These are phyloP conservation scores for Chlorencoelia australis DNA, from an alignment of 2,329 filamentous ascomycete genomes.

Conservation along the genomic window DNA sequence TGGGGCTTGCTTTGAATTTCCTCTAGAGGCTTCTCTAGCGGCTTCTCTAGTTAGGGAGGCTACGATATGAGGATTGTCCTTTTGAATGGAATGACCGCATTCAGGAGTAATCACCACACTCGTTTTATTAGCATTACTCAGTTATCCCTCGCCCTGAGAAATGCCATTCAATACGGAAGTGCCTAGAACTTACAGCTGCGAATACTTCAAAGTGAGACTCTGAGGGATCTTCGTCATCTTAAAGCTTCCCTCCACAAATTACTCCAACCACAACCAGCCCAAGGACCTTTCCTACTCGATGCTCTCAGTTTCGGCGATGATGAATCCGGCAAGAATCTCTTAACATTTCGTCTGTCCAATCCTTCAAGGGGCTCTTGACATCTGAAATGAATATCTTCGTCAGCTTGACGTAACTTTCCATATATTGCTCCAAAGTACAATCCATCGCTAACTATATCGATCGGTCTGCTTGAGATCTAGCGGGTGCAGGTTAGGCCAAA, in stretches of 20 bases:
- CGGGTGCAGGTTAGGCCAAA: neutral
- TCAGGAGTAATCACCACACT: slow-evolving; percentile 22
- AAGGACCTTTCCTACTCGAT: too few relatives aligned
- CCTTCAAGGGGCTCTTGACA: too few relatives aligned
- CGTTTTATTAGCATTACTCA: slow-evolving; percentile 20
- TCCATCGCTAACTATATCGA: neutral
- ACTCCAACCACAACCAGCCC: too few relatives aligned
- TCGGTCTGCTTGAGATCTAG: neutral
- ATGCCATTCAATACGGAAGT: neutral
- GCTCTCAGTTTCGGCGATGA: too few relatives aligned
- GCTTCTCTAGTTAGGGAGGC: slow-evolving; percentile 28
- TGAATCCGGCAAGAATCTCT: too few relatives aligned
- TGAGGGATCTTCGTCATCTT: neutral
- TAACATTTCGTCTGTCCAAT: too few relatives aligned
- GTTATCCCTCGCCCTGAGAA: neutral
- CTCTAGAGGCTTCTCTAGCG: neutral
- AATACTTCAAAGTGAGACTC: neutral
- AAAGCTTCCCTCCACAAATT: neutral
- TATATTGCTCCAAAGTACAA: neutral
- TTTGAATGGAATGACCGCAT: slow-evolving; percentile 27
- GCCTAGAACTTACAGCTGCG: neutral
- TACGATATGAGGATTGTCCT: slow-evolving; percentile 23
- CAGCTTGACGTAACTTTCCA: too few relatives aligned
- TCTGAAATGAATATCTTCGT: too few relatives aligned
- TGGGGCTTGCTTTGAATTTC: too few relatives aligned